Evolutionary conservation across 1,284 basidiomycete genomes (phyloP).

Genomic region (Tilletia indica): DNA sequence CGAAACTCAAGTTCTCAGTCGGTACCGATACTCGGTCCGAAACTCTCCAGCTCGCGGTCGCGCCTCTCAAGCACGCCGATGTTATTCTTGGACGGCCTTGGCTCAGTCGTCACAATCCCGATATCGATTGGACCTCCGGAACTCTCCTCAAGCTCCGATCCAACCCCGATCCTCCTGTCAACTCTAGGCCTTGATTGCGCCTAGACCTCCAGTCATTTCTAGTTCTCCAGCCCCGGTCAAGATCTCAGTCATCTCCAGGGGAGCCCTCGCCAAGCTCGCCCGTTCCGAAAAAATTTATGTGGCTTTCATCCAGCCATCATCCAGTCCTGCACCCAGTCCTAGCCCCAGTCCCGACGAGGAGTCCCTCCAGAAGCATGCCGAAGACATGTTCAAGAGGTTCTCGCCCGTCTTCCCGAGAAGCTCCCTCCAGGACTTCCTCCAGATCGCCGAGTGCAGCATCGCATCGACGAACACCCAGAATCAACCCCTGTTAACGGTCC

Average conservation of each 20-base stretch:
- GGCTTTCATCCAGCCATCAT: neutral
- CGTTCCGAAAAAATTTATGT: neutral
- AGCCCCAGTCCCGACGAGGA: neutral
- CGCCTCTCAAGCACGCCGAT: slow-evolving; percentile 12
- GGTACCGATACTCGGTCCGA: slow-evolving; percentile 11
- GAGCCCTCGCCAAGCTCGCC: slow-evolving; percentile 13
- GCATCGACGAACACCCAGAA: slow-evolving; percentile 8
- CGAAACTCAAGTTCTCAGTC: slow-evolving; percentile 12
- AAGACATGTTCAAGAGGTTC: neutral
- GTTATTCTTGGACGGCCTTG: slow-evolving; percentile 17
- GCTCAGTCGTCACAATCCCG: slow-evolving; percentile 19
- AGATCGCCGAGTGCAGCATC: slow-evolving; percentile 2
- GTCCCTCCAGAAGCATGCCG: neutral
- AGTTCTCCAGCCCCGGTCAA: neutral
- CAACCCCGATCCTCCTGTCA: too few species aligned
- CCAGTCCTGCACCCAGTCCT: slow-evolving; percentile 8
- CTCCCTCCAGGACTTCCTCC: slow-evolving; percentile 8
- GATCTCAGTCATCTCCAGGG: slow-evolving; percentile 1
- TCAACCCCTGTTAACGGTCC: slow-evolving; percentile 13
- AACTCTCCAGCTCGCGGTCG: slow-evolving; percentile 7
- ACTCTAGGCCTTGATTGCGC: neutral
- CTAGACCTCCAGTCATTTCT: neutral
- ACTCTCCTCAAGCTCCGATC: neutral
- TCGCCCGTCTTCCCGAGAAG: slow-evolving; percentile 10
- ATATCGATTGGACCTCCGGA: slow-evolving; percentile 15